Evolutionary conservation across 352 stramenopile species (phyloP), one percentile per base, ranked within the genome.

Genomic region (Globisporangium yorkense): DNA sequence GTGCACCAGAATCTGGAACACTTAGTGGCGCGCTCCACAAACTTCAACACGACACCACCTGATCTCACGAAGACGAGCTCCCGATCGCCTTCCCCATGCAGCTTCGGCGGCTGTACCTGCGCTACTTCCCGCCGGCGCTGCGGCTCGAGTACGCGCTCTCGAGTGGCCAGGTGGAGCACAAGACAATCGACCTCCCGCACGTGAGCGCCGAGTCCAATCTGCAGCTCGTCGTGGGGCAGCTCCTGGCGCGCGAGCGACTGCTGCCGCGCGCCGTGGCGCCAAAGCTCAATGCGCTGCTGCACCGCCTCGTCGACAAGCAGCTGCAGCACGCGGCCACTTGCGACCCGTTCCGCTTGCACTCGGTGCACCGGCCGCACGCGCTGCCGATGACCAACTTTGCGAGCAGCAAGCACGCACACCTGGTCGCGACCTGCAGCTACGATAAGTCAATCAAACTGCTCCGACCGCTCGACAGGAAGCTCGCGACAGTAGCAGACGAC

Each of bases 301-400:
- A 92, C 46, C 71, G 68, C 3, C 75, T 92, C 10, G 71, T 89
- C n/a, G 73, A 90, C 18, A 88, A 88, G 37, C 80, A 90, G 33
- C 64, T 88, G 13, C 51, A 65, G n/a, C 58, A 69, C n/a, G 49
- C 62, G 16, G 71, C 46, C 21, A 56, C 72, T 16, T 53, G 54
- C 21, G 64, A 70, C 40, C 15, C 54, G 12, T 77, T 77, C 40
- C 58, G 37, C 9, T 52, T 74, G n/a, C 70, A 72, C 56, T 80
- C 74, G 5, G 65, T 70, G 20, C 54, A 88, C 9, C 67, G 73
- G 6, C 67, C 79, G 16, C 83, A 93, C 49, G 70, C 75, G 50
- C 67, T 80, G 18, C 83, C 83, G 16, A 83, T 85, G 61, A 81
- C 79, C 51, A 93, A 93, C 59, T 78, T 89, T 60, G 70, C 74